Percentiles rank a stretch among this genome's conserved stretches.
Conservation (phyloP, 495 filamentous ascomycete species). For the Penicillium simplicissimum region DNA sequence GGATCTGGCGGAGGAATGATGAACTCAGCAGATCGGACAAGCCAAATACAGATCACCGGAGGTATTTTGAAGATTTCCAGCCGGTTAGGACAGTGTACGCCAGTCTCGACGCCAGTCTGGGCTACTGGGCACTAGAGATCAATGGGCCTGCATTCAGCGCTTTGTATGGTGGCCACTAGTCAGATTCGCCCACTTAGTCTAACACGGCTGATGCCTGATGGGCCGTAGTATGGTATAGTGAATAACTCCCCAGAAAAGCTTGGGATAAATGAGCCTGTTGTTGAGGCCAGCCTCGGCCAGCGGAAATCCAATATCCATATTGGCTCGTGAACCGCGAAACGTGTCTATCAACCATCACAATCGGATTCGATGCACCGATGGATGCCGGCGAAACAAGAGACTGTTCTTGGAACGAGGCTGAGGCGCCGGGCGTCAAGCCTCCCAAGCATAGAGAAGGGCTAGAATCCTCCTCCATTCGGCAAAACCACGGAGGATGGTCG, state of each 20-base stretch:
- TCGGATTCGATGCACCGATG: not conserved
- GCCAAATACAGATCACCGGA: not conserved
- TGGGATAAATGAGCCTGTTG: not conserved
- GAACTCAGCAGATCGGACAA: not conserved
- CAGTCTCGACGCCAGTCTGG: not conserved
- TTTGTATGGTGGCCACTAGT: conserved; percentile 6
- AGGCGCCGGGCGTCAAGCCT: not conserved
- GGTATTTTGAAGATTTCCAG: not conserved
- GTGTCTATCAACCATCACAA: not conserved
- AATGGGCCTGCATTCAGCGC: not conserved
- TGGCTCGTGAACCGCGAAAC: not conserved
- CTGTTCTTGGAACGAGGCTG: not conserved
- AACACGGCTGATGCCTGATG: not conserved
- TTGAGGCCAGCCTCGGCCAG: not conserved
- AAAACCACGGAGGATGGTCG: conserved; percentile 9
- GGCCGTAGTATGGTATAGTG: not conserved
- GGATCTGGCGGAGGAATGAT: not conserved
- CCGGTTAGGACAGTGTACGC: not conserved
- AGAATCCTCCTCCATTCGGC: not conserved
- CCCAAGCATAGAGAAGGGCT: not conserved
- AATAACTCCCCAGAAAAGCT: not conserved
- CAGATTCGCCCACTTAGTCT: not conserved
- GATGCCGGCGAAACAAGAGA: not conserved
- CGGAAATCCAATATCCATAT: not conserved
- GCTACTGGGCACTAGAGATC: not conserved